Evolutionary conservation across 2,329 filamentous ascomycete genomes (phyloP).

Genomic region (Grosmannia serpens): DNA sequence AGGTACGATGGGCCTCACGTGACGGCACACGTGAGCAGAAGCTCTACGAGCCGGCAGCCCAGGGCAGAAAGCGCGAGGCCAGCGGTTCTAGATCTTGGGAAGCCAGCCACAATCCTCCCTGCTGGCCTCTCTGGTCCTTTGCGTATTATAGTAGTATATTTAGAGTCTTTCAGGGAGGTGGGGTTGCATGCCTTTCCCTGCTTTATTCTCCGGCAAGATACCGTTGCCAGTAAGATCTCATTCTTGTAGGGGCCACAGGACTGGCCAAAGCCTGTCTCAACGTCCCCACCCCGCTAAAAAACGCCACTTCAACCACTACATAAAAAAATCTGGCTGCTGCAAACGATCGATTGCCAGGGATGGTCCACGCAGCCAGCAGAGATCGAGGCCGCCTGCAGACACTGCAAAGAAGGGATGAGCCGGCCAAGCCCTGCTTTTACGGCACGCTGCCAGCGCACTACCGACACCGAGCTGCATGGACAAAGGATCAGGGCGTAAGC

Average conservation of each 20-base stretch:
- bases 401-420: neutral
- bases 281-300: neutral
- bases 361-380: neutral
- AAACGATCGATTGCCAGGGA: neutral
- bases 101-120: too few species aligned
- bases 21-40: neutral
- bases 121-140: too few species aligned
- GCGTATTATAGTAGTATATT: too few species aligned
- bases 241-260: neutral
- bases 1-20: neutral
- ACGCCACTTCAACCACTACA: neutral
- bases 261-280: neutral
- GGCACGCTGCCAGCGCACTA: too few species aligned
- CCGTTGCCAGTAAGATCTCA: neutral
- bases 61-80: too few species aligned
- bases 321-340: too few species aligned
- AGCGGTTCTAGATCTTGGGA: too few species aligned
- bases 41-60: too few species aligned
- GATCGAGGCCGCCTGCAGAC: neutral
- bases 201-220: too few species aligned
- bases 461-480: neutral
- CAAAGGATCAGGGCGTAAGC: too few species aligned
- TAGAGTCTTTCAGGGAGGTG: too few species aligned
- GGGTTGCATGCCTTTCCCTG: too few species aligned
- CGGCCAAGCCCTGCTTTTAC: neutral